Evolutionary conservation across 2,329 filamentous ascomycete species (phyloP).

Genomic region (Stemphylium lycopersici): DNA sequence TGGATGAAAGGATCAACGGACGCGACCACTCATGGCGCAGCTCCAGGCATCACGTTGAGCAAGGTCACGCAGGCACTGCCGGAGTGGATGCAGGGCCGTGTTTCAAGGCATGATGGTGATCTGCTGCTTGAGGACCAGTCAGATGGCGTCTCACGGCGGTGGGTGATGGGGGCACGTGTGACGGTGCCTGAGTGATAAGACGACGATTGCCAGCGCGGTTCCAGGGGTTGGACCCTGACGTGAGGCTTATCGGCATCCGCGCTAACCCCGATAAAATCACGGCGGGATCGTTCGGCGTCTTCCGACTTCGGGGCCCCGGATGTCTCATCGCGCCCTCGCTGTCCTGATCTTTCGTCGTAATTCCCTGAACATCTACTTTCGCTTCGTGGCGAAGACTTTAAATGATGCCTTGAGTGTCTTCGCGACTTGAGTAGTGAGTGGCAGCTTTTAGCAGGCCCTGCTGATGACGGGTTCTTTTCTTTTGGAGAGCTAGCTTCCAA

Average conservation of each 20-base stretch:
- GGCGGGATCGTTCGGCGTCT: background rate
- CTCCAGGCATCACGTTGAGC: slow-evolving; percentile 26
- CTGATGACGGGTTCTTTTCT: no score
- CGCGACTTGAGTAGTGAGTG: no score
- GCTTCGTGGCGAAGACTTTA: no score
- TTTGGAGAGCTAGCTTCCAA: no score
- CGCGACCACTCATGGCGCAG: slow-evolving; percentile 45
- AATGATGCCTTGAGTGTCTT: no score
- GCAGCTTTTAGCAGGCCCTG: no score
- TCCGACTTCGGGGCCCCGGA: background rate
- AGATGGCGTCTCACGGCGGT: slow-evolving; percentile 12
- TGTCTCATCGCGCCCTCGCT: no score
- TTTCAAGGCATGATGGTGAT: slow-evolving; percentile 43
- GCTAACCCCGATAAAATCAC: background rate
- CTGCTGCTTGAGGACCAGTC: slow-evolving; percentile 12
- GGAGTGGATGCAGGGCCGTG: slow-evolving; percentile 24
- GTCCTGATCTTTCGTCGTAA: no score
- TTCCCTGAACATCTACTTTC: no score
- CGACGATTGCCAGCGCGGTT: slow-evolving; percentile 2
- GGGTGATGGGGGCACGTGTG: slow-evolving; percentile 19
- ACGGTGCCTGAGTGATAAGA: slow-evolving; percentile 17
- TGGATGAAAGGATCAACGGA: slow-evolving; percentile 22
- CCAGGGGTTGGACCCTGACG: slow-evolving; percentile 3
- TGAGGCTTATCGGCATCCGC: slow-evolving; percentile 1
- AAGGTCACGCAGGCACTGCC: slow-evolving; percentile 33